Conservation (phyloP, 257 asterid species). For the Salvia hispanica region DNA sequence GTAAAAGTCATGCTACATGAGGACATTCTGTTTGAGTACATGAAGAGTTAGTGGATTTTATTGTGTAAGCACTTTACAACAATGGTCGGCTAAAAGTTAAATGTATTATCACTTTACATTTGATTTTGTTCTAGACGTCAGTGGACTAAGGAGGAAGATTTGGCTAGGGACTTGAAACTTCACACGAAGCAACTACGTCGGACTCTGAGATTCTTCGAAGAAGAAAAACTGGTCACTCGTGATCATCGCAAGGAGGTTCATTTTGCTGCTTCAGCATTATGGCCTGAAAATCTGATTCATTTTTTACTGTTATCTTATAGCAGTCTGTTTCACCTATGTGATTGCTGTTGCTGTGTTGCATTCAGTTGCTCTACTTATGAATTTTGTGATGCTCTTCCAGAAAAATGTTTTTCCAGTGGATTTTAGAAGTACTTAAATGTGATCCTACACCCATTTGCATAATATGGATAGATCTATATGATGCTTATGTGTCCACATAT, state of each 20-base stretch:
- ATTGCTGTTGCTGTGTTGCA: constrained; percentile 19
- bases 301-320: constrained; percentile 27
- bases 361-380: constrained; percentile 3
- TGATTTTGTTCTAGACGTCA: constrained; percentile 60
- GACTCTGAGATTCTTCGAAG: constrained; percentile 87
- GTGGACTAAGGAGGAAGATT: constrained; percentile 97
- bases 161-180: constrained; percentile 96
- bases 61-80: constrained; percentile 3
- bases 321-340: constrained; percentile 27
- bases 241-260: constrained; percentile 97
- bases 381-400: constrained; percentile 16
- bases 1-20: constrained; percentile 1
- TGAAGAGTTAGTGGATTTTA: constrained; percentile 7
- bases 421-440: background rate
- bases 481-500: constrained; percentile 2
- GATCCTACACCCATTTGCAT: background rate
- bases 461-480: background rate
- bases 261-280: constrained; percentile 38
- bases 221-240: constrained; percentile 86
- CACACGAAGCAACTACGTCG: constrained; percentile 97
- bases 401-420: constrained; percentile 19
- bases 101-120: constrained; percentile 24
- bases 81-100: constrained; percentile 22
- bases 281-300: constrained; percentile 31
- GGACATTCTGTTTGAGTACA: background rate